A percentile compares a stretch with the other conserved stretches of the same genome.
phyloP scores from a whole-genome alignment of 805 yeast genomes.

The Saccharomycopsis malanga region DNA sequence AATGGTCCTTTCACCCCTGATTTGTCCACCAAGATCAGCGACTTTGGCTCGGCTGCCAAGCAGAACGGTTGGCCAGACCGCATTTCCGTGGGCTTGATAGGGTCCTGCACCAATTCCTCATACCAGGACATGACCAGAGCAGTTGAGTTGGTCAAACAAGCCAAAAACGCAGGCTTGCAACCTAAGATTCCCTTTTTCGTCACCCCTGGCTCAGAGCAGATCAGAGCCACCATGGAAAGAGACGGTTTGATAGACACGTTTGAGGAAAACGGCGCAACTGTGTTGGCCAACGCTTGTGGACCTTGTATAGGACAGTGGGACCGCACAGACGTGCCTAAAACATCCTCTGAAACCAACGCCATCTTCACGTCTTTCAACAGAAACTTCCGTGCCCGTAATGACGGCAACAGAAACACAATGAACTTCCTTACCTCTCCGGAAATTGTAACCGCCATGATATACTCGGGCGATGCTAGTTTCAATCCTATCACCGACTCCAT shows the following conservation, averaged over 20 bases:
- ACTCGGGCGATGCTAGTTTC: conserved; percentile 86
- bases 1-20: conserved; percentile 99
- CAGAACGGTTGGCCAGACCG: conserved; percentile 88
- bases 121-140: conserved; percentile 98
- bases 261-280: conserved; percentile 87
- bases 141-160: conserved; percentile 86
- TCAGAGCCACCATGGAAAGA: conserved; percentile 95
- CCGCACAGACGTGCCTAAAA: conserved; percentile 85
- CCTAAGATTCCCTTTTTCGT: conserved; percentile 89
- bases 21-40: conserved; percentile 89
- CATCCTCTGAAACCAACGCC: conserved; percentile 66
- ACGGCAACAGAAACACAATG: conserved; percentile 96
- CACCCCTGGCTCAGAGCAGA: conserved; percentile 97
- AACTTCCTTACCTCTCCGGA: conserved; percentile 99
- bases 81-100: conserved; percentile 91
- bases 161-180: conserved; percentile 83
- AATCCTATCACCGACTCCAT: conserved; percentile 89
- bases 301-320: conserved; percentile 99
- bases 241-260: conserved; percentile 89
- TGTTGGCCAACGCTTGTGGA: conserved; percentile 97
- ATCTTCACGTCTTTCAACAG: conserved; percentile 97
- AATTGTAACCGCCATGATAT: conserved; percentile 93
- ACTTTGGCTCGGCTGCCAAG: conserved; percentile 75
- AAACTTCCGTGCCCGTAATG: conserved; percentile 96
- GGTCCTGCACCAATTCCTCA: conserved; percentile 98